Evolutionary conservation across 306 rosid genomes (phyloP).

Genomic region (Sesbania bispinosa): DNA sequence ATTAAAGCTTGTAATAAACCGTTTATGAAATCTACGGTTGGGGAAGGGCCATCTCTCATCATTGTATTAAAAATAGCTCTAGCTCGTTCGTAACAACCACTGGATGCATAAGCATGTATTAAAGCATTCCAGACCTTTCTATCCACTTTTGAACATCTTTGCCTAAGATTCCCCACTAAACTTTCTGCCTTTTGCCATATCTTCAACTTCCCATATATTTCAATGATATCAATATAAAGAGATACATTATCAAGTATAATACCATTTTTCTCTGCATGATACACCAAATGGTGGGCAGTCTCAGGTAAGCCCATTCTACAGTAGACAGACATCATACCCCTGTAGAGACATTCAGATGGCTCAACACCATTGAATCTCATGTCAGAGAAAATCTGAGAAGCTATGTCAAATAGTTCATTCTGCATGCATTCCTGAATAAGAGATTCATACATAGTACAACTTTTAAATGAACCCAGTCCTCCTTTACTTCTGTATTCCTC

Average conservation of each 20-base stretch:
- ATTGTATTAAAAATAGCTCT: constrained; percentile 81
- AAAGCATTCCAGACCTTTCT: constrained; percentile 86
- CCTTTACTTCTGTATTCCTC: constrained; percentile 52
- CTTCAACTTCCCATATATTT: constrained; percentile 69
- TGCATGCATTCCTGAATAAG: constrained; percentile 64
- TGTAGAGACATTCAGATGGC: constrained; percentile 53
- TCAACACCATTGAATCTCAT: constrained; percentile 68
- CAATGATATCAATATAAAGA: constrained; percentile 48
- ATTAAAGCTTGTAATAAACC: constrained; percentile 72
- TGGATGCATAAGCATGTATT: constrained; percentile 66
- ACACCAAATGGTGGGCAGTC: constrained; percentile 68
- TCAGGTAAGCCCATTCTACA: constrained; percentile 71
- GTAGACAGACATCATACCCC: constrained; percentile 49
- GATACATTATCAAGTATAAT: constrained; percentile 33
- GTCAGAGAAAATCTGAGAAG: constrained; percentile 73
- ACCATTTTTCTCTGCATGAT: constrained; percentile 53
- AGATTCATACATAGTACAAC: constrained; percentile 56
- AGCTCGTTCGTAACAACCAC: constrained; percentile 82
- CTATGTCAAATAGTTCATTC: constrained; percentile 55
- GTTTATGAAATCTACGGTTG: constrained; percentile 68
- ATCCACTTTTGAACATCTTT: constrained; percentile 47
- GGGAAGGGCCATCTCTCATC: constrained; percentile 90
- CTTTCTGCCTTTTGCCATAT: constrained; percentile 87
- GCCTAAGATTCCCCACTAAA: constrained; percentile 63
- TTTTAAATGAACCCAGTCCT: too few species aligned